Evolutionary conservation across 306 rosid species (phyloP).

Genomic region (Hippophae gyantsensis): DNA sequence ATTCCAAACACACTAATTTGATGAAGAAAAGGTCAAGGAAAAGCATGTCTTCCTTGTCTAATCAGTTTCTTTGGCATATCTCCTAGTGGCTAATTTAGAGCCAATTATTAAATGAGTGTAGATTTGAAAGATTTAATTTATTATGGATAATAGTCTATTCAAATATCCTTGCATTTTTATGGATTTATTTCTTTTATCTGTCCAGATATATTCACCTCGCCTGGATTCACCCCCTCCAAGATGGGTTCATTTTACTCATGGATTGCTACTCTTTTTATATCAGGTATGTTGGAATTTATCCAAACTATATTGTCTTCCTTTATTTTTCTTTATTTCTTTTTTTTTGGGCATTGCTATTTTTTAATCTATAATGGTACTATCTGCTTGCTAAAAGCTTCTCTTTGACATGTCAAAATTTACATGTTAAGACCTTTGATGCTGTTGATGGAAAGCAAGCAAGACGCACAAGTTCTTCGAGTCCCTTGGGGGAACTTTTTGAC

Average conservation of each 20-base stretch:
- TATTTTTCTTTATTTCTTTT: too few species aligned
- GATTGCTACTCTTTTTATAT: conserved; percentile 80
- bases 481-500: conserved; percentile 93
- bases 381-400: conserved; percentile 1
- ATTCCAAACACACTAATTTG: too few species aligned
- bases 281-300: conserved; percentile 46
- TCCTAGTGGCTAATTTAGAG: too few species aligned
- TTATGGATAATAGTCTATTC: background rate
- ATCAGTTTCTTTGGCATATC: too few species aligned
- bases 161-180: background rate
- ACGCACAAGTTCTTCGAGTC: conserved; percentile 91
- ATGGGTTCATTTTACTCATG: conserved; percentile 93
- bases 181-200: conserved; percentile 6
- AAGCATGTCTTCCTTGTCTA: too few species aligned
- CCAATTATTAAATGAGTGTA: background rate
- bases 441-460: conserved; percentile 99
- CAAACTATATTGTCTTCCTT: background rate
- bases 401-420: conserved; percentile 9
- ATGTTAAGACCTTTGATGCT: conserved; percentile 82
- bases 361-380: background rate
- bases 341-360: background rate
- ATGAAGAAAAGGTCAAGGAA: too few species aligned
- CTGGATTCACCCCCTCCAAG: conserved; percentile 90
- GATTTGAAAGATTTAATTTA: background rate
- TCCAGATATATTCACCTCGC: conserved; percentile 73